A percentile compares a stretch with the other conserved stretches of the same genome.
Evolutionary conservation across 2,329 filamentous ascomycete species (phyloP).

Genomic region (Achaetomium macrosporum): DNA sequence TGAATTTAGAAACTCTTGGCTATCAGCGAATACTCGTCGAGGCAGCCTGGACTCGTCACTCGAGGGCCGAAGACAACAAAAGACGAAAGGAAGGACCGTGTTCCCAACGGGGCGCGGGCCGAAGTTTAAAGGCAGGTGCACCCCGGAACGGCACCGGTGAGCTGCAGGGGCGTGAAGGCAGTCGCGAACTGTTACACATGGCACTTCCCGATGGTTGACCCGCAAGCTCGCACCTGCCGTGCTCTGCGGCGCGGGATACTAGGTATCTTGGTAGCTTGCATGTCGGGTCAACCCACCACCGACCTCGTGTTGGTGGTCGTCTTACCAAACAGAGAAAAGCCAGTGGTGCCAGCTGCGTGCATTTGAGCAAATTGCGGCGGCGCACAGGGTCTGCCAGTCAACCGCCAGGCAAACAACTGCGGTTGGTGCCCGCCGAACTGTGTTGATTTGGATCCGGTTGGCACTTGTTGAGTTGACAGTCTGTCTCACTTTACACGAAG

Average conservation of each 20-base stretch:
- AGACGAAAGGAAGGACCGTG: neutral
- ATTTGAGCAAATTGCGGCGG: constrained; percentile 18
- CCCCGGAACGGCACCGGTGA: neutral
- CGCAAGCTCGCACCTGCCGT: constrained; percentile 1
- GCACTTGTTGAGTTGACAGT: neutral
- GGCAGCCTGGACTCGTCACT: too few species aligned
- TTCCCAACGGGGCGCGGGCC: neutral
- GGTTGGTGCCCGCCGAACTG: too few species aligned
- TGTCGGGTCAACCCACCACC: neutral
- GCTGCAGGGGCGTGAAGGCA: neutral
- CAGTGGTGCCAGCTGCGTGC: constrained; percentile 11
- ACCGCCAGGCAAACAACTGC: too few species aligned
- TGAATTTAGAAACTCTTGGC: neutral
- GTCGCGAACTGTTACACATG: neutral
- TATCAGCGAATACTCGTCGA: too few species aligned
- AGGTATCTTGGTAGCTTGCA: constrained; percentile 1
- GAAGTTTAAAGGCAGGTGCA: constrained; percentile 1
- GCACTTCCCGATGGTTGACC: neutral
- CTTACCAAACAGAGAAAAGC: neutral
- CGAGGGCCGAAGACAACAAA: too few species aligned
- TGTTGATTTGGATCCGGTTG: neutral
- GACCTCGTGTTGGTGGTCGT: constrained; percentile 1
- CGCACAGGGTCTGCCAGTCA: neutral
- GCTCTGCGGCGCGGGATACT: constrained; percentile 1
- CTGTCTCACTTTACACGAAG: neutral